Evolutionary conservation across 345 rosid genomes (phyloP).

Genomic region (Eucalyptus rudis): DNA sequence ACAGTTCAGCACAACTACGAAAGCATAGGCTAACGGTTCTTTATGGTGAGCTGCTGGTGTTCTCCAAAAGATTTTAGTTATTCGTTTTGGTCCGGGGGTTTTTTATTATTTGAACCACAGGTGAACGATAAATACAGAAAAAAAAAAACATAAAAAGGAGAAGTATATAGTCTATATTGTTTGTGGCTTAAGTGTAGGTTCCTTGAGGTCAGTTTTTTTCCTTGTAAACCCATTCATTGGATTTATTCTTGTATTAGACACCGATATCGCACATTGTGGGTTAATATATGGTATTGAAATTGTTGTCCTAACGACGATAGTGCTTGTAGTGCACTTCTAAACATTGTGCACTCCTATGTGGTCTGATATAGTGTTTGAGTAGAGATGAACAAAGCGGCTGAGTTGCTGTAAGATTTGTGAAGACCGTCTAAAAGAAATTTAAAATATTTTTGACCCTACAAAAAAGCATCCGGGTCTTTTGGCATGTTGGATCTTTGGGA

Average conservation of each 20-base stretch:
- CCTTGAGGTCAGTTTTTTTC: constrained; percentile 29
- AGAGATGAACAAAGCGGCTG: neutral
- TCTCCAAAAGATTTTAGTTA: neutral
- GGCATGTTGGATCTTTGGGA: neutral
- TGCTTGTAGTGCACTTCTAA: neutral
- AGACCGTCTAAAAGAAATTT: neutral
- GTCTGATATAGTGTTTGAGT: neutral
- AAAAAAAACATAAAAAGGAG: neutral
- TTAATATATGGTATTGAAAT: neutral
- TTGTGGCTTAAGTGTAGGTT: constrained; percentile 18
- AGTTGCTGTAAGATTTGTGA: neutral
- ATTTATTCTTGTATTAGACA: constrained; percentile 43
- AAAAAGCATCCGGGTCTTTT: neutral
- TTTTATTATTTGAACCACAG: neutral
- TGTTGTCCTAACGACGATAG: neutral
- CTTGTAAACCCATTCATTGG: constrained; percentile 44
- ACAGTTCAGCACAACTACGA: constrained; percentile 11
- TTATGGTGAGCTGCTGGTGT: constrained; percentile 31
- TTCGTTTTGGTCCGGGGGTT: neutral
- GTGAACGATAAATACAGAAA: neutral
- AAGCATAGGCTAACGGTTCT: constrained; percentile 37
- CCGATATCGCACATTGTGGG: neutral
- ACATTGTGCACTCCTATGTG: neutral
- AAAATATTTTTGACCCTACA: neutral
- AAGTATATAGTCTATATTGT: constrained; percentile 7